These are phyloP conservation scores for Pisolithus sp. DNA, from an alignment of 768 basidiomycete species.

Conservation along the genomic window DNA sequence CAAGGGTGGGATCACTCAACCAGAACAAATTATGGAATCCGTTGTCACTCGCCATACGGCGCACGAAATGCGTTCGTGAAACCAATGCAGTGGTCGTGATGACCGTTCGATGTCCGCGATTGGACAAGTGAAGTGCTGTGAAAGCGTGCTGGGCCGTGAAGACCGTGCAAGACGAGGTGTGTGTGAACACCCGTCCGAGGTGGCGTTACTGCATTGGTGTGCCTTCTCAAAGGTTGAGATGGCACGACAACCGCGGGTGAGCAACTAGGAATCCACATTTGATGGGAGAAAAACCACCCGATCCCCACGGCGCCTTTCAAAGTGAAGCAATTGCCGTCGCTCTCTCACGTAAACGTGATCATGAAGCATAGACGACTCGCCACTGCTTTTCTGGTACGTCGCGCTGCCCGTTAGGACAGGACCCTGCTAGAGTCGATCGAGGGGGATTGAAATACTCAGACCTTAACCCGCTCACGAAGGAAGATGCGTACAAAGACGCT, in stretches of 20 bases:
- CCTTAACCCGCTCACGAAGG: slow-evolving; percentile 68
- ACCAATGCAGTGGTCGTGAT: background rate
- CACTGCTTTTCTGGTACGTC: slow-evolving; percentile 57
- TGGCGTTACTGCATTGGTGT: no score
- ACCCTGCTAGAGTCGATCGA: slow-evolving; percentile 54
- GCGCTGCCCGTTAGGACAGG: slow-evolving; percentile 48
- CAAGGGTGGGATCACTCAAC: slow-evolving; percentile 5
- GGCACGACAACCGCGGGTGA: background rate
- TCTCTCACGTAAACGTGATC: slow-evolving; percentile 19
- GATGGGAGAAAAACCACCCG: background rate
- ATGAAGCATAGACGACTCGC: slow-evolving; percentile 23
- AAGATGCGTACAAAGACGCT: slow-evolving; percentile 15
- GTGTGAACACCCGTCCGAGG: no score
- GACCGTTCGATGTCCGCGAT: no score
- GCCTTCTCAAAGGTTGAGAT: background rate
- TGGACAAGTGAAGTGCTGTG: no score
- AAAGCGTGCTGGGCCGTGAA: no score
- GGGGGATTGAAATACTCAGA: slow-evolving; percentile 66
- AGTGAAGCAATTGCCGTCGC: background rate
- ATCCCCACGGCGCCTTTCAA: slow-evolving; percentile 11
- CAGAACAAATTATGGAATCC: background rate
- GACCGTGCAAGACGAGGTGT: no score
- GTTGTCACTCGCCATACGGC: background rate
- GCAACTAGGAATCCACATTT: background rate
- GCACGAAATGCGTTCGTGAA: background rate